Evolutionary conservation across 495 filamentous ascomycete species (phyloP).

Genomic region (Rostrohypoxylon terebratum): DNA sequence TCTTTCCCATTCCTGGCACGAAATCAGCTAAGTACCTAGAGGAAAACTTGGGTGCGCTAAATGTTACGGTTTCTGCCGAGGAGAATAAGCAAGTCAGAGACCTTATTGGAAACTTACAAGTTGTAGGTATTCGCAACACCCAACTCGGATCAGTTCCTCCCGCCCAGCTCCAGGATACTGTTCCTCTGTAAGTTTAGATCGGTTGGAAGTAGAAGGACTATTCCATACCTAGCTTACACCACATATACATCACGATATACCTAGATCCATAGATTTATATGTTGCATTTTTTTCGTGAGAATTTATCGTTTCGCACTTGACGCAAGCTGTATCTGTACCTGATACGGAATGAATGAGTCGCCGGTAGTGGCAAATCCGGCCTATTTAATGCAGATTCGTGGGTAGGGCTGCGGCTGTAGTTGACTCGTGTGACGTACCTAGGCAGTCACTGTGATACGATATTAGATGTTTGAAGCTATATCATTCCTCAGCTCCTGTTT

Average conservation of each 20-base stretch:
- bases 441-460: slow-evolving; percentile 1
- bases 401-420: neutral
- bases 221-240: neutral
- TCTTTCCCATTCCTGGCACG: slow-evolving; percentile 69
- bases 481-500: slow-evolving; percentile 1
- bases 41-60: slow-evolving; percentile 64
- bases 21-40: slow-evolving; percentile 68
- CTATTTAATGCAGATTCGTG: neutral
- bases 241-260: neutral
- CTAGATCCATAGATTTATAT: neutral
- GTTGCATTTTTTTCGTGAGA: neutral
- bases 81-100: slow-evolving; percentile 33
- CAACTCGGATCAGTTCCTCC: slow-evolving; percentile 3
- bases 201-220: neutral
- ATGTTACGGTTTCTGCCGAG: slow-evolving; percentile 54
- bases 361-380: neutral
- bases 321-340: neutral
- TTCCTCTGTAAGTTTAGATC: slow-evolving; percentile 15
- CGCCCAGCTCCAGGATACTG: slow-evolving; percentile 31
- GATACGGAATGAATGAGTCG: neutral
- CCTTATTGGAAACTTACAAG: slow-evolving; percentile 26
- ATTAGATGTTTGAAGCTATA: slow-evolving; percentile 6
- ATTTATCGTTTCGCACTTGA: neutral
- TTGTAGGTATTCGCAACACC: slow-evolving; percentile 16
- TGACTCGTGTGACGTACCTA: neutral